These are phyloP conservation scores for Daucus carota DNA, from an alignment of 129 eudicot genomes.

Conservation along the genomic window DH1_v3.0 NC_030381.2:24080501-24081000, in stretches of 20 bases:
- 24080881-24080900: slow-evolving; percentile 10
- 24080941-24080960: slow-evolving; percentile 6
- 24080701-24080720: neutral
- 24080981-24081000: neutral
- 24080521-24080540: no score
- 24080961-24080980: neutral
- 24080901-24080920: slow-evolving; percentile 11
- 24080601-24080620: no score
- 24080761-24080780: slow-evolving; percentile 1
- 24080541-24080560: no score
- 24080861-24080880: slow-evolving; percentile 9
- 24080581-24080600: no score
- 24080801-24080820: slow-evolving; percentile 14
- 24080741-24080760: slow-evolving; percentile 14
- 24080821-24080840: slow-evolving; percentile 5
- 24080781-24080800: slow-evolving; percentile 9
- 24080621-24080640: no score
- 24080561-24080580: neutral
- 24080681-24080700: neutral
- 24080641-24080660: no score
- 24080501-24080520: neutral
- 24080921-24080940: slow-evolving; percentile 12
- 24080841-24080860: slow-evolving; percentile 11
- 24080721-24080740: neutral
- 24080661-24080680: neutral